phyloP scores from a whole-genome alignment of 2,329 filamentous ascomycete species.

The Cladosporium sp. region DNA sequence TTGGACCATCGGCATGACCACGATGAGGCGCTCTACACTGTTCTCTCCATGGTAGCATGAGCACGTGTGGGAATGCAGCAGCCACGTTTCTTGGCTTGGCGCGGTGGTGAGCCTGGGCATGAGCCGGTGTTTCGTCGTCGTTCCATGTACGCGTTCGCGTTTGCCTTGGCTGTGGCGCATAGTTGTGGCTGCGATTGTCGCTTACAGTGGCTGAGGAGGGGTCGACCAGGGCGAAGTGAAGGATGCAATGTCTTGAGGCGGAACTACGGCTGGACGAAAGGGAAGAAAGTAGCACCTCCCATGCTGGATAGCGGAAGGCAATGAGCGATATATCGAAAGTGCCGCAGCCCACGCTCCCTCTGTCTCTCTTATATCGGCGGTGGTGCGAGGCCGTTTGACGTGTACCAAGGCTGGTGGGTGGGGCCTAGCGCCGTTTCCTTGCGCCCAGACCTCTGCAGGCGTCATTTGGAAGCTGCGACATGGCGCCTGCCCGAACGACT shows the following conservation, averaged over 20 bases:
- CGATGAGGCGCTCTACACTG: background rate
- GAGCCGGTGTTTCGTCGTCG: background rate
- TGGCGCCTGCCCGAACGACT: background rate
- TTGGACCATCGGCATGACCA: background rate
- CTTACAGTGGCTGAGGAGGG: background rate
- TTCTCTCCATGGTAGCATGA: background rate
- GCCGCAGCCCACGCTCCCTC: background rate
- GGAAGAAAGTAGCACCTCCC: background rate
- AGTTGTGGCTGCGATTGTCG: background rate
- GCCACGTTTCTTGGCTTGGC: background rate
- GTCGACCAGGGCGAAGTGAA: background rate
- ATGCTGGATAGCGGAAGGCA: background rate
- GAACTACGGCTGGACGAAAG: background rate
- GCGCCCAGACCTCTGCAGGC: background rate
- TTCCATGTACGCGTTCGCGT: background rate
- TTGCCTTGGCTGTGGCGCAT: background rate
- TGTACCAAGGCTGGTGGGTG: background rate
- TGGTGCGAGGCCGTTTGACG: background rate
- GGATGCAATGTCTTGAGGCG: background rate
- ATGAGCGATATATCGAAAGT: conserved; percentile 6
- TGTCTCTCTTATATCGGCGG: background rate
- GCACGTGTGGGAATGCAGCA: background rate
- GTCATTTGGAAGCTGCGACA: background rate
- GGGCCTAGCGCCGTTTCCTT: background rate
- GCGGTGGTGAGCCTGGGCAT: background rate